Percentiles rank a stretch among this genome's conserved stretches.
phyloP scores from a whole-genome alignment of 306 rosid genomes.

The Glycyrrhiza uralensis region DNA sequence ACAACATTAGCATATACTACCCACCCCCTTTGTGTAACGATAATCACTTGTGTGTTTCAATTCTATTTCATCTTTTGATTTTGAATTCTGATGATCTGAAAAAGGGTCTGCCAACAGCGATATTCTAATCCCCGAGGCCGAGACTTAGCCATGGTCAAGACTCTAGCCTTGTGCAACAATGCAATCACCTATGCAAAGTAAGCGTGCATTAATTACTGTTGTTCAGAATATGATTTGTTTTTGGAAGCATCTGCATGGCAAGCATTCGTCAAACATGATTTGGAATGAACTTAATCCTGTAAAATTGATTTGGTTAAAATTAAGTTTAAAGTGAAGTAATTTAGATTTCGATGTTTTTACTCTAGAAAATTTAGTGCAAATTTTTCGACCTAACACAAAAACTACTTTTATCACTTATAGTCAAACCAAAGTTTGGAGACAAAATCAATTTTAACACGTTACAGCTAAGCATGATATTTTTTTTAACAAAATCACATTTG shows the following conservation, averaged over 20 bases:
- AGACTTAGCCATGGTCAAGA: slow-evolving; percentile 86
- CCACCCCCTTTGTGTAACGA: not conserved
- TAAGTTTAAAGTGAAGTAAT: too few relatives aligned
- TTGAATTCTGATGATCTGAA: not conserved
- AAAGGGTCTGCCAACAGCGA: slow-evolving; percentile 73
- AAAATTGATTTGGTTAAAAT: too few relatives aligned
- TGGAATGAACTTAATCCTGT: too few relatives aligned
- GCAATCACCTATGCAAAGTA: slow-evolving; percentile 75
- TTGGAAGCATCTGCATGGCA: not conserved
- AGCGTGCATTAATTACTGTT: slow-evolving; percentile 19
- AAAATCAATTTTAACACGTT: too few relatives aligned
- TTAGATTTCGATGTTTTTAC: too few relatives aligned
- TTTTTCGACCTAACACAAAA: too few relatives aligned
- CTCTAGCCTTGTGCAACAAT: slow-evolving; percentile 74
- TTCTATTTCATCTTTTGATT: not conserved
- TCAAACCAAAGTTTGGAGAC: too few relatives aligned
- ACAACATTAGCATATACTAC: not conserved
- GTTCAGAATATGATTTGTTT: not conserved
- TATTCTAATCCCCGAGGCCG: slow-evolving; percentile 65
- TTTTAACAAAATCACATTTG: too few relatives aligned
- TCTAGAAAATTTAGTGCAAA: too few relatives aligned
- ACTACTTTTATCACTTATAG: too few relatives aligned
- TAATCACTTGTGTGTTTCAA: not conserved
- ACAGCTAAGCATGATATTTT: too few relatives aligned
- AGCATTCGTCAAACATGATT: too few relatives aligned